These are phyloP conservation scores for Amyloporia xantha DNA, from an alignment of 768 basidiomycete species.

Conservation along the genomic window DNA sequence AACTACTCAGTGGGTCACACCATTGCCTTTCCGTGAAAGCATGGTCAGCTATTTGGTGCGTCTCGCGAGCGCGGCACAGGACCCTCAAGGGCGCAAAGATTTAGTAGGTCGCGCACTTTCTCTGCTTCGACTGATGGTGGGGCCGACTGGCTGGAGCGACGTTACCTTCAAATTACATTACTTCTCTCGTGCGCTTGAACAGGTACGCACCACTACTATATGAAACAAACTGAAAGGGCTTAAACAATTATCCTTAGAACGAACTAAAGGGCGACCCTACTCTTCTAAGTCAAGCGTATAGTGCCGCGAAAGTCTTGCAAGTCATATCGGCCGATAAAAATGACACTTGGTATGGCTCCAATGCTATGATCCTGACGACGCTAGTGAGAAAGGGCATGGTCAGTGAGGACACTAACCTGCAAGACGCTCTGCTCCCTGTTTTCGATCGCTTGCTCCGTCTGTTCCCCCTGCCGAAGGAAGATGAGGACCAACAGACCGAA, in stretches of 20 bases:
- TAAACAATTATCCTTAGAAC: constrained; percentile 48
- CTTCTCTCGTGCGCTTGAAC: constrained; percentile 79
- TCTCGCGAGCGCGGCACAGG: constrained; percentile 64
- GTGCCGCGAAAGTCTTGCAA: constrained; percentile 83
- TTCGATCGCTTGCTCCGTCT: constrained; percentile 74
- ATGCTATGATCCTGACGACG: constrained; percentile 68
- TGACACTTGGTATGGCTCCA: constrained; percentile 72
- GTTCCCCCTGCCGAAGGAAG: constrained; percentile 73
- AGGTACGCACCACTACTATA: constrained; percentile 39
- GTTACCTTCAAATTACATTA: constrained; percentile 88
- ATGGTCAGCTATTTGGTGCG: constrained; percentile 96
- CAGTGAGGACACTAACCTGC: constrained; percentile 71
- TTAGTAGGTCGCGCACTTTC: constrained; percentile 59
- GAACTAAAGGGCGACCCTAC: constrained; percentile 60
- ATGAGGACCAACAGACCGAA: constrained; percentile 61
- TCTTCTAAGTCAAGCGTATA: constrained; percentile 61
- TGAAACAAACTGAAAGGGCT: background rate
- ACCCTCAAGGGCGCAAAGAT: constrained; percentile 32
- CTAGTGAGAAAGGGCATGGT: constrained; percentile 84
- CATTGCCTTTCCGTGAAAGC: constrained; percentile 75
- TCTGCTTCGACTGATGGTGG: constrained; percentile 71
- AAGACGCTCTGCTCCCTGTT: constrained; percentile 76
- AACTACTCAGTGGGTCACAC: constrained; percentile 54
- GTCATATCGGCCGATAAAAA: constrained; percentile 79
- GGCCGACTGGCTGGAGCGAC: constrained; percentile 82